phyloP scores from a whole-genome alignment of 2,329 filamentous ascomycete genomes.

The Rutstroemia sp. region DNA sequence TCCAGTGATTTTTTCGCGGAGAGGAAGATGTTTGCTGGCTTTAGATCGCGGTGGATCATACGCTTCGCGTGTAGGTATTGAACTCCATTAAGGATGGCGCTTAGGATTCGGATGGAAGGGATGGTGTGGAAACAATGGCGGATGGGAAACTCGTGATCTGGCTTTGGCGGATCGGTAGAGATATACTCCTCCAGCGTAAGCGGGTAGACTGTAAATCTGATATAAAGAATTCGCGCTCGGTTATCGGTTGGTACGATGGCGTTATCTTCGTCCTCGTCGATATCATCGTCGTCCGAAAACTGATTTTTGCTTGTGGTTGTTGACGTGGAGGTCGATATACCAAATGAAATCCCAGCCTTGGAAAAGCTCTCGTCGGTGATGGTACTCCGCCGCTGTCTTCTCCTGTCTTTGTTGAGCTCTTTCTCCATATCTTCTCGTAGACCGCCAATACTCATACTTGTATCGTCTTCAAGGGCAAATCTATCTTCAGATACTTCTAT shows the following conservation, averaged over 20 bases:
- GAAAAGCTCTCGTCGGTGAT: not conserved
- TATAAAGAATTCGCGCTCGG: conserved; percentile 21
- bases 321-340: not conserved
- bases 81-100: conserved; percentile 53
- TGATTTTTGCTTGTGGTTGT: not conserved
- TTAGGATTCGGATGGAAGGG: conserved; percentile 49
- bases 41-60: conserved; percentile 60
- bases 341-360: not conserved
- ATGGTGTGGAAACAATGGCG: conserved; percentile 56
- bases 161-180: conserved; percentile 29
- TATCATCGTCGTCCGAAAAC: not conserved
- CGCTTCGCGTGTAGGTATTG: conserved; percentile 55
- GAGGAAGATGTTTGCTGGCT: conserved; percentile 62
- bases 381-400: not conserved
- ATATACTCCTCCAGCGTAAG: conserved; percentile 54
- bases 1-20: conserved; percentile 34
- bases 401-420: conserved; percentile 1
- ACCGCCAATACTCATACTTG: not conserved
- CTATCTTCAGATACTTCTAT: not conserved
- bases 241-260: not conserved
- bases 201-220: conserved; percentile 54
- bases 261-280: not conserved
- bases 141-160: conserved; percentile 10
- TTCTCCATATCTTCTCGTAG: conserved; percentile 5
- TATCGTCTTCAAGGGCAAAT: not conserved